These are phyloP conservation scores for Fusarium longipes DNA, from an alignment of 2,329 filamentous ascomycete species.

Conservation along the genomic window DNA sequence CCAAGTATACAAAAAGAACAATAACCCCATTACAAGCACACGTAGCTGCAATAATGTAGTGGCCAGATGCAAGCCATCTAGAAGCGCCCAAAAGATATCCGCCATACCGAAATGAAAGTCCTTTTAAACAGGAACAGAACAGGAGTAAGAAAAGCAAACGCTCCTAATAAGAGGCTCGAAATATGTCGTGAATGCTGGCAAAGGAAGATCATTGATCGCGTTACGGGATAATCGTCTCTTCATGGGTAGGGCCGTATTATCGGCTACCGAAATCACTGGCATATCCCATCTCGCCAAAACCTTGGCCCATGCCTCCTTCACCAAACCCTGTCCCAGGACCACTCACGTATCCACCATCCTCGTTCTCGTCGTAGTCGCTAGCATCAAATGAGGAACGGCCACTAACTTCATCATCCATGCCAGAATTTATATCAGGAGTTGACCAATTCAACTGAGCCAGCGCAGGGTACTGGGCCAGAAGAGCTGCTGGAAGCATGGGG, in stretches of 20 bases:
- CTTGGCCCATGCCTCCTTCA: conserved; percentile 66
- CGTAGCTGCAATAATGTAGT: conserved; percentile 18
- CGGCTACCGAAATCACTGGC: conserved; percentile 46
- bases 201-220: conserved; percentile 19
- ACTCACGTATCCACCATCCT: conserved; percentile 75
- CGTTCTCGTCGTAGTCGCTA: conserved; percentile 80
- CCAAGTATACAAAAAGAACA: conserved; percentile 15
- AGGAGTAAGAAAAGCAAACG: conserved; percentile 20
- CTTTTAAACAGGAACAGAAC: conserved; percentile 1
- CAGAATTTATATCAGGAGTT: conserved; percentile 71
- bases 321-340: conserved; percentile 70
- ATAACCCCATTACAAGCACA: conserved; percentile 13
- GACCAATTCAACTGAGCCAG: conserved; percentile 92
- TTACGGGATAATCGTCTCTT: conserved; percentile 9
- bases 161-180: conserved; percentile 13
- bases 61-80: conserved; percentile 31
- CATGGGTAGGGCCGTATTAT: conserved; percentile 10
- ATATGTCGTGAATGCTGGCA: conserved; percentile 5
- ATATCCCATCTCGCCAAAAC: conserved; percentile 56
- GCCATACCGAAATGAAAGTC: conserved; percentile 13
- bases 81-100: conserved; percentile 24
- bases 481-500: conserved; percentile 83
- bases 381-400: conserved; percentile 85
- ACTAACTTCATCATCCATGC: conserved; percentile 79
- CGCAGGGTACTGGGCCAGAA: conserved; percentile 92